Conservation (phyloP, 345 rosid genomes). For the Crucihimalaya himalaica region DNA sequence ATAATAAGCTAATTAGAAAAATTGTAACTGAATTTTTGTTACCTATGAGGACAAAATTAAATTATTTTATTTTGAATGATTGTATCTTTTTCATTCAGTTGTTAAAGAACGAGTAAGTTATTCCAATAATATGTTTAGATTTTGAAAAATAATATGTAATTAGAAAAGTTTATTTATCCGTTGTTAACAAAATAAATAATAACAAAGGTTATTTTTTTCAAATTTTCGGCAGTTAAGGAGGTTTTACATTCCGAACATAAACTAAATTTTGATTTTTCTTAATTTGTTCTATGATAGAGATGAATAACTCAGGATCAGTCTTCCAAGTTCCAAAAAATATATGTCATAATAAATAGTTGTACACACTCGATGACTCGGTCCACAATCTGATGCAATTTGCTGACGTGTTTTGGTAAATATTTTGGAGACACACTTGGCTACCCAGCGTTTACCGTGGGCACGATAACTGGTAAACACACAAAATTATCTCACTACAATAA, state of each 20-base stretch:
- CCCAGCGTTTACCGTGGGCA: too few species aligned
- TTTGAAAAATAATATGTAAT: too few species aligned
- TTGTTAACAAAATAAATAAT: too few species aligned
- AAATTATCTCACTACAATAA: not conserved
- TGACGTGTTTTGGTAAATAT: conserved; percentile 6
- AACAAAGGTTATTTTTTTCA: too few species aligned
- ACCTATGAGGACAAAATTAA: too few species aligned
- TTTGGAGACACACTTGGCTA: too few species aligned
- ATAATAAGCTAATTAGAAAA: too few species aligned
- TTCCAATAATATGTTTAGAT: not conserved
- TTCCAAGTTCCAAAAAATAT: not conserved
- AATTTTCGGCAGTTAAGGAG: not conserved
- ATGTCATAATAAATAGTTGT: not conserved
- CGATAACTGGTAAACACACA: conserved; percentile 9
- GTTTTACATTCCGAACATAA: not conserved
- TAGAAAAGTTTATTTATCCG: not conserved
- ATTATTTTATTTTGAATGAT: too few species aligned
- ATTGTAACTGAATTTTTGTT: too few species aligned
- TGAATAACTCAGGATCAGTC: not conserved
- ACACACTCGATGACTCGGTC: conserved; percentile 1
- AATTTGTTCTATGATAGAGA: not conserved
- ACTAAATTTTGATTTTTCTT: not conserved
- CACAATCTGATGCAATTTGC: conserved; percentile 11
- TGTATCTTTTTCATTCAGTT: too few species aligned
- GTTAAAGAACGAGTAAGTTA: not conserved